Base-by-base conservation (phyloP, 768 basidiomycete genomes). In the Russula sp. region DNA sequence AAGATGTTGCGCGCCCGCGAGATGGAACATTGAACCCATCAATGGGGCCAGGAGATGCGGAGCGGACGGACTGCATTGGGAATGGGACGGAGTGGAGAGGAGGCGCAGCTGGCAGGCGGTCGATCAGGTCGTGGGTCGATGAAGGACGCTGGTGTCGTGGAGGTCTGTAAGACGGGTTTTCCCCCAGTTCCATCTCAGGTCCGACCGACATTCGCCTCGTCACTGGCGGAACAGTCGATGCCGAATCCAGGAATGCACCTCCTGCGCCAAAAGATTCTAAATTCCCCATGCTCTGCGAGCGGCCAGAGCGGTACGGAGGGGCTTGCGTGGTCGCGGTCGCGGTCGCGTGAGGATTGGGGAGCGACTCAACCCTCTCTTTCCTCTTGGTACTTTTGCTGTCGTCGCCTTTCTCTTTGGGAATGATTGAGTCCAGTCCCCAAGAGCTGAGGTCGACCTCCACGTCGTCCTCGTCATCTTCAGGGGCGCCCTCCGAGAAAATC, bases 371-470 rank as follows among this genome's bases (percentile, higher is more conserved):
- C 62, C 71, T 76, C n/a, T 72, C 68, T 59, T 77, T 79, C 5
- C 71, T 71, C 71, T 73, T 73, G 51, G 57, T 63, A 60, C 67
- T 70, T 61, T 69, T 72, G 31, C 78, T 80, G 18, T 69, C 70
- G 60, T 72, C 75, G 34, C 72, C 72, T 75, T 85, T 88, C 67
- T 87, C 84, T 68, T 88, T 87, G 1, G 84, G 80, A 64, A 90
- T 84, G 74, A 91, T 85, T 6, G 84, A 81, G 62, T 91, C 87
- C 31, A 94, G 78, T 3, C 91, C 91, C 91, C 89, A 94, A 18
- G 89, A 91, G 3, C 86, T 79, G 61, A 93, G 77, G 73, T 91
- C 90, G 32, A 91, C 87, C 70, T 92, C 91, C 37, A 87, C 60
- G 31, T 80, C 82, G 37, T 81, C 79, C 48, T 79, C 82, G 49